Base-by-base conservation (phyloP, 129 eudicot genomes). In the Pittosporum tobira region DNA sequence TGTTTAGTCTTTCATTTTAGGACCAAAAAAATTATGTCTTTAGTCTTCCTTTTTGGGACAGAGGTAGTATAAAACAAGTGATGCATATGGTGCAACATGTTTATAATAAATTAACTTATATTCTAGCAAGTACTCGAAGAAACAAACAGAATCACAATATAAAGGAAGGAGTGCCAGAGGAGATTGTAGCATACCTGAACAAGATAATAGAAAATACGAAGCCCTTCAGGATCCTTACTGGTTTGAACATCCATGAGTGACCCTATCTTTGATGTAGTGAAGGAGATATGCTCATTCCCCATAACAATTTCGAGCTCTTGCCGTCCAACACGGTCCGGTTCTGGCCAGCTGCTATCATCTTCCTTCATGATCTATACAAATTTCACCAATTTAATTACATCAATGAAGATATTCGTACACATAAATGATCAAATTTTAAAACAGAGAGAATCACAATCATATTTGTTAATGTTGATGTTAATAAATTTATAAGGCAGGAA, bases 231-330 rank as follows among this genome's bases (percentile, higher is more conserved):
- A 72, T 93, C 99, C 50, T 87, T 84, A 63, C 99, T 93, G 46
- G 91, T 80, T 71, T 87, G 96, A 27, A 93, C 99, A 79, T 87
- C 99, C 94, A 93, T 85, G 53, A 93, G 94, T n/a, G 99, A 83
- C 31, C 99, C 99, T 60, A 93, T 93, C 75, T 93, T 93, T 4
- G 99, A 87, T 31, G 99, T 93, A n/a, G 96, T 87, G 64, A 93
- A 93, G 4, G 96, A 87, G 15, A 93, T 93, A 71, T 93, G 99
- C 68, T 93, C 99, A 50, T 87, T 93, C 22, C 96, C 99, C 99
- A 93, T 81, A 78, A 93, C 99, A 78, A 93, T 93, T 75, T 93
- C 99, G 59, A 93, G 94, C 76, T 93, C 99, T 75, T 93, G 99
- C 67, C 94, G 64, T 59, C 99, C 99, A 28, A 93, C 94, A 21